A percentile compares a stretch with the other conserved stretches of the same genome.
Evolutionary conservation across 2,329 filamentous ascomycete species (phyloP).

Genomic region (Plectosphaerella plurivora): DNA sequence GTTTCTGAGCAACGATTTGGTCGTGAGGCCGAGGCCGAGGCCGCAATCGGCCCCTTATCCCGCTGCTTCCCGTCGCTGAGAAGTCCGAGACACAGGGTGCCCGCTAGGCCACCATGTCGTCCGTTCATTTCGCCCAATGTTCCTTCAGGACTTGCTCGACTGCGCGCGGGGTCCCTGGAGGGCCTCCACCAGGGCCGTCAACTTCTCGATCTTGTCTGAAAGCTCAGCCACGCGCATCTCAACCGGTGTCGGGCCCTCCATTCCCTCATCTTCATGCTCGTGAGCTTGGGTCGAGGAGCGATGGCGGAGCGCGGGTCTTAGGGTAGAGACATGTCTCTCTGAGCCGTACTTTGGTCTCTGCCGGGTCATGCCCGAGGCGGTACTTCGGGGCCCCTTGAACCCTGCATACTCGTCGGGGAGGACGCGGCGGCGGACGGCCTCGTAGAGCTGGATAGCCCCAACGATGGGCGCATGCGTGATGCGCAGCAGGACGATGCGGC

Average conservation of each 20-base stretch:
- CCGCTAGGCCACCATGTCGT: too few species aligned
- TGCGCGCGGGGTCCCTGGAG: constrained; percentile 30
- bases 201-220: constrained; percentile 52
- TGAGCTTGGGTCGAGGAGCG: constrained; percentile 10
- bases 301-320: constrained; percentile 19
- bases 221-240: constrained; percentile 53
- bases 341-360: constrained; percentile 14
- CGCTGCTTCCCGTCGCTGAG: too few species aligned
- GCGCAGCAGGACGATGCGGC: constrained; percentile 58
- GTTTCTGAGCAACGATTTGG: too few species aligned
- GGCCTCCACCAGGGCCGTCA: constrained; percentile 47
- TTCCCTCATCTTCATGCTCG: constrained; percentile 26
- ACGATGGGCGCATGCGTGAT: constrained; percentile 65
- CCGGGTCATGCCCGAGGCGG: constrained; percentile 15
- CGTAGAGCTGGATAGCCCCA: constrained; percentile 63
- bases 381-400: constrained; percentile 40
- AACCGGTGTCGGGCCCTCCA: constrained; percentile 31
- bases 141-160: constrained; percentile 7
- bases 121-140: too few species aligned
- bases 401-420: constrained; percentile 38
- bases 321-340: constrained; percentile 16
- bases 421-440: constrained; percentile 41
- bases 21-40: too few species aligned
- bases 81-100: too few species aligned
- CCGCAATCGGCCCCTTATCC: too few species aligned